These are phyloP conservation scores for Adansonia madagascariensis DNA, from an alignment of 441 rosid genomes.

Conservation along the genomic window DNA sequence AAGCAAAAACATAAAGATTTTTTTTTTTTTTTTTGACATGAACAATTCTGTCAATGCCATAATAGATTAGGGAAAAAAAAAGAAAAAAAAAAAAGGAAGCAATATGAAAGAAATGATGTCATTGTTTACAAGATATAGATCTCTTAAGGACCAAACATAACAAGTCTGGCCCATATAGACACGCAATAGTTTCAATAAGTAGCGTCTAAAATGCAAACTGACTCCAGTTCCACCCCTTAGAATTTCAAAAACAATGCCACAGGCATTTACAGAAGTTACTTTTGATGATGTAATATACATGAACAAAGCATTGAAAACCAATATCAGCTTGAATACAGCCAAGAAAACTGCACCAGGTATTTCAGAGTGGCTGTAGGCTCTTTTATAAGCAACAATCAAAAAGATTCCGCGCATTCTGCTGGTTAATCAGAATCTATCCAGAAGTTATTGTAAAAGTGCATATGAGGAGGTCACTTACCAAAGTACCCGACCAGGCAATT, in stretches of 20 bases:
- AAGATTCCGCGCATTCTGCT: background rate
- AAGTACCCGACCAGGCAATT: conserved; percentile 69
- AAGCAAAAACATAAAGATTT: background rate
- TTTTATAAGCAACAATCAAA: background rate
- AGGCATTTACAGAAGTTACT: background rate
- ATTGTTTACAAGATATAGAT: background rate
- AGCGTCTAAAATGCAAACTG: background rate
- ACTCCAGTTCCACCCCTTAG: background rate
- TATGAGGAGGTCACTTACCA: conserved; percentile 10
- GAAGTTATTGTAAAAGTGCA: background rate
- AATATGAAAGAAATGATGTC: background rate
- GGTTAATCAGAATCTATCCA: conserved; percentile 13
- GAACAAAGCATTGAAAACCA: background rate
- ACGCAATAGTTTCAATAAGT: background rate
- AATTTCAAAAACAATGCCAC: too few species aligned
- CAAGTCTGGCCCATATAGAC: background rate
- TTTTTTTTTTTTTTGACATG: too few species aligned
- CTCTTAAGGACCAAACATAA: background rate
- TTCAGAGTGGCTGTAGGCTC: conserved; percentile 10
- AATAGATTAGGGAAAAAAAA: background rate
- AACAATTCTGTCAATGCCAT: background rate
- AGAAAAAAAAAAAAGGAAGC: background rate
- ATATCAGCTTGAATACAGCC: background rate
- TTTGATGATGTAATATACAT: background rate
- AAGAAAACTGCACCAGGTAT: background rate